Conservation (phyloP, 1,284 basidiomycete species). For the Malassezia dermatis region DNA sequence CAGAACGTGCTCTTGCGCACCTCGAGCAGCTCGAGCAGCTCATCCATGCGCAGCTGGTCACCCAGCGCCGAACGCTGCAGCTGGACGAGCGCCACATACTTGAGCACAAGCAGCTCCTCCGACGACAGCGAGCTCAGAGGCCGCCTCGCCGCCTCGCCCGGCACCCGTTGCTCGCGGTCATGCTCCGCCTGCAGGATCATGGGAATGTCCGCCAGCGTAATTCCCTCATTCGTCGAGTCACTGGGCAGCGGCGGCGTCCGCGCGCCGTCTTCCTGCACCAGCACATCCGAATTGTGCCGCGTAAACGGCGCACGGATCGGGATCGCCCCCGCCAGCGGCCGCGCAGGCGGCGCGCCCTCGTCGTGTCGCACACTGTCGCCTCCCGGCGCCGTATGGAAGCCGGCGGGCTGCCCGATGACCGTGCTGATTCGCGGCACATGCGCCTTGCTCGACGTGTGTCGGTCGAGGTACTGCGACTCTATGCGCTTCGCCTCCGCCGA, state of each 20-base stretch:
- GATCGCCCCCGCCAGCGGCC: conserved; percentile 49
- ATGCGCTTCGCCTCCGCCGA: conserved; percentile 83
- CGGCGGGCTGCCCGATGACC: conserved; percentile 88
- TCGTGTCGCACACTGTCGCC: conserved; percentile 19
- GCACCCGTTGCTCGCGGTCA: conserved; percentile 60
- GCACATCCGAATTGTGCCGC: conserved; percentile 73
- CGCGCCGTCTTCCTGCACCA: conserved; percentile 67
- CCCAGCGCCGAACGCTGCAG: conserved; percentile 64
- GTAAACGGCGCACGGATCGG: conserved; percentile 64
- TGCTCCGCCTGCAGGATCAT: conserved; percentile 83
- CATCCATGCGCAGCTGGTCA: conserved; percentile 67
- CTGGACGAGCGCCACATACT: conserved; percentile 76
- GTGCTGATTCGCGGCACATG: conserved; percentile 84
- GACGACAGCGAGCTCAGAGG: conserved; percentile 65
- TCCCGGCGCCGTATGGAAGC: conserved; percentile 21
- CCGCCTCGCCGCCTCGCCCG: conserved; percentile 46
- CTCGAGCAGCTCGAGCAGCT: conserved; percentile 85
- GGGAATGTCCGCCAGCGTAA: conserved; percentile 93
- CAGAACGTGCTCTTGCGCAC: conserved; percentile 88
- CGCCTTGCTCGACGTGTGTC: conserved; percentile 85
- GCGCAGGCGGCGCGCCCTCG: conserved; percentile 30
- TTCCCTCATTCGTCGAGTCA: conserved; percentile 56
- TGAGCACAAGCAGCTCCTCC: conserved; percentile 78
- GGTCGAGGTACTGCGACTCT: conserved; percentile 72
- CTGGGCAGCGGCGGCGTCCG: conserved; percentile 24